phyloP scores from a whole-genome alignment of 139 green algal genomes.

The Micractinium sp. region DNA sequence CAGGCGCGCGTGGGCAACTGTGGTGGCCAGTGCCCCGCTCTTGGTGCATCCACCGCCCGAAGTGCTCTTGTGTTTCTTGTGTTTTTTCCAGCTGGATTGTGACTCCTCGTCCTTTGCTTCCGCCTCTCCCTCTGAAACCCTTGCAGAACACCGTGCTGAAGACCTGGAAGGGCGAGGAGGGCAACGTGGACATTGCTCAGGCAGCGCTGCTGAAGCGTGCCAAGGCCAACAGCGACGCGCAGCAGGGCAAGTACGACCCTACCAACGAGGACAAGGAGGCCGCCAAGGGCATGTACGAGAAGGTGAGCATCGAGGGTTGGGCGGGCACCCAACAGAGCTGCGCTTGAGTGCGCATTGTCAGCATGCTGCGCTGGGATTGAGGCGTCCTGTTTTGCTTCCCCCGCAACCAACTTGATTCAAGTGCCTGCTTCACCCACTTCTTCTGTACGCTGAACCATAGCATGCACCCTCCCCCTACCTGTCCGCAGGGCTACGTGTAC shows the following conservation, averaged over 20 bases:
- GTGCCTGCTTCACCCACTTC: neutral
- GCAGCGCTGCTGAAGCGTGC: conserved; percentile 92
- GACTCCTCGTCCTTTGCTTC: conserved; percentile 30
- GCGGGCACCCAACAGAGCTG: too few relatives aligned
- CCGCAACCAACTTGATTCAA: neutral
- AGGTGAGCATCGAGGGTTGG: conserved; percentile 50
- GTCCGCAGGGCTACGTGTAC: conserved; percentile 1
- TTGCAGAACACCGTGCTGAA: conserved; percentile 85
- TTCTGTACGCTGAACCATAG: neutral
- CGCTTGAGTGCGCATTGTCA: too few relatives aligned
- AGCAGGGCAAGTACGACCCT: conserved; percentile 96
- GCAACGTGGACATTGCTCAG: conserved; percentile 90
- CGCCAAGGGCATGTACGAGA: conserved; percentile 89
- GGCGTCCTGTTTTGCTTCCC: neutral
- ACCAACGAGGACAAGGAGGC: conserved; percentile 60
- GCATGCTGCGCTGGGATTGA: neutral
- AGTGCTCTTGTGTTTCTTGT: too few relatives aligned
- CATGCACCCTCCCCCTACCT: neutral
- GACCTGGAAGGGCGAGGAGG: conserved; percentile 91
- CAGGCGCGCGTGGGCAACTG: neutral
- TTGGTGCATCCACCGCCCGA: neutral
- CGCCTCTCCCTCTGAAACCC: neutral
- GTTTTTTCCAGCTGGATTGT: neutral
- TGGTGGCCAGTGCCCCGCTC: neutral
- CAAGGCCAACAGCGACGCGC: conserved; percentile 93